These are phyloP conservation scores for Pinus albicaulis DNA, from an alignment of 75 land plant species.

Conservation along the genomic window DNA sequence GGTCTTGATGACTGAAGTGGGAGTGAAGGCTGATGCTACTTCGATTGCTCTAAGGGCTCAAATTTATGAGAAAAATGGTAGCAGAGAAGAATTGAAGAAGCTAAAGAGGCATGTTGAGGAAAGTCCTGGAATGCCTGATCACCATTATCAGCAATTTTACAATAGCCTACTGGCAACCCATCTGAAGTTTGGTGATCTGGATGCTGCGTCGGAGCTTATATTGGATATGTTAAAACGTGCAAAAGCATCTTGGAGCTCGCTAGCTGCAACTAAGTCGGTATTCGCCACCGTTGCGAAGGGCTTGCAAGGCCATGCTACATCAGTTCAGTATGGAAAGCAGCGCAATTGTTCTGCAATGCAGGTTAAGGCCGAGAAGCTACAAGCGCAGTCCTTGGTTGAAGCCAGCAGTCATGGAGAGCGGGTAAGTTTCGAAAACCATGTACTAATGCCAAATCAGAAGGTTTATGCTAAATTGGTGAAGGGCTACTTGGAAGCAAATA, in stretches of 20 bases:
- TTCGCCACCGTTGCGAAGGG: conserved; percentile 10
- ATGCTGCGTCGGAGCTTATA: conserved; percentile 45
- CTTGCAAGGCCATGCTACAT: background rate
- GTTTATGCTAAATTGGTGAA: conserved; percentile 53
- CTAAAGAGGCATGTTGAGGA: conserved; percentile 53
- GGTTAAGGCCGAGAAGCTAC: conserved; percentile 14
- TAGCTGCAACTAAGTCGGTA: conserved; percentile 30
- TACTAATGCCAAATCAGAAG: conserved; percentile 59
- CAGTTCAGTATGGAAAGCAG: too few species aligned
- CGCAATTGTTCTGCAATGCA: background rate
- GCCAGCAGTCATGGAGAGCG: conserved; percentile 37
- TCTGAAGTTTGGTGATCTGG: conserved; percentile 57
- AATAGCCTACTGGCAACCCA: conserved; percentile 54
- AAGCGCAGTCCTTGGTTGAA: conserved; percentile 15
- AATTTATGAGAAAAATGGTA: conserved; percentile 65
- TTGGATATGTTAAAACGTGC: conserved; percentile 52
- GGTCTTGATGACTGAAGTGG: conserved; percentile 56
- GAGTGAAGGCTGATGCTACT: conserved; percentile 38
- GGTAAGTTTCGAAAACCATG: conserved; percentile 41
- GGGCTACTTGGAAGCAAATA: conserved; percentile 56
- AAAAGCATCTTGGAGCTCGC: conserved; percentile 41
- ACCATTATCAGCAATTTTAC: conserved; percentile 46
- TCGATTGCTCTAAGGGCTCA: conserved; percentile 46
- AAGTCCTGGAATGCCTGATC: conserved; percentile 25
- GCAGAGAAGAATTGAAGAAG: conserved; percentile 52